Percentiles rank a stretch among this genome's conserved stretches.
phyloP scores from a whole-genome alignment of 2,329 filamentous ascomycete species.

The Dothideomycetes sp. region DNA sequence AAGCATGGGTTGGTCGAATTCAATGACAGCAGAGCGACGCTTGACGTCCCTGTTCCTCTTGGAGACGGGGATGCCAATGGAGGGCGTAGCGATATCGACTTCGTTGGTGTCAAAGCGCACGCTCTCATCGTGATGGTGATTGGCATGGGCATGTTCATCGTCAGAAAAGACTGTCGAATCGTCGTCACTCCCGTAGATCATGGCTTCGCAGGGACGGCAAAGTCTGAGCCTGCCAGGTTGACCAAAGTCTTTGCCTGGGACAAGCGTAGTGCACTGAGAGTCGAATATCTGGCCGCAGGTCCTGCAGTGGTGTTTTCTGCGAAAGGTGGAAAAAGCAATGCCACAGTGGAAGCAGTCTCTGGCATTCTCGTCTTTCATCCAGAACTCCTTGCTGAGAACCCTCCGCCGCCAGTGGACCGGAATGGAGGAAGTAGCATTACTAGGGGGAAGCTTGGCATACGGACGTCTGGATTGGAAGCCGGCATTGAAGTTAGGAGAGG shows the following conservation, averaged over 20 bases:
- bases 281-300: conserved; percentile 98
- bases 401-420: conserved; percentile 65
- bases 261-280: conserved; percentile 86
- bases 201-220: conserved; percentile 82
- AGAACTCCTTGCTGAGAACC: conserved; percentile 88
- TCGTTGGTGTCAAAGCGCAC: conserved; percentile 8
- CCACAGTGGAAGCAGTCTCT: conserved; percentile 95
- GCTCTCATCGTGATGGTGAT: conserved; percentile 4
- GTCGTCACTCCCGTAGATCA: conserved; percentile 84
- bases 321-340: conserved; percentile 81
- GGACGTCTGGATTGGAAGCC: conserved; percentile 6
- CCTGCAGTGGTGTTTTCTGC: conserved; percentile 92
- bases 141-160: conserved; percentile 37
- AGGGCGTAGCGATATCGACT: conserved; percentile 39
- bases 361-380: conserved; percentile 98
- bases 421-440: conserved; percentile 14
- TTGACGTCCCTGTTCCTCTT: conserved; percentile 62
- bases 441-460: neutral
- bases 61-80: conserved; percentile 55
- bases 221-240: conserved; percentile 76
- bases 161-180: conserved; percentile 86
- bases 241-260: conserved; percentile 77
- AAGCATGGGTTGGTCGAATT: conserved; percentile 73
- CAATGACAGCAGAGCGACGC: conserved; percentile 75
- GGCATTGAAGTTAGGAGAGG: conserved; percentile 8